These are phyloP conservation scores for Vanderwaltozyma verrucispora DNA, from an alignment of 805 yeast genomes.

Conservation along the genomic window DNA sequence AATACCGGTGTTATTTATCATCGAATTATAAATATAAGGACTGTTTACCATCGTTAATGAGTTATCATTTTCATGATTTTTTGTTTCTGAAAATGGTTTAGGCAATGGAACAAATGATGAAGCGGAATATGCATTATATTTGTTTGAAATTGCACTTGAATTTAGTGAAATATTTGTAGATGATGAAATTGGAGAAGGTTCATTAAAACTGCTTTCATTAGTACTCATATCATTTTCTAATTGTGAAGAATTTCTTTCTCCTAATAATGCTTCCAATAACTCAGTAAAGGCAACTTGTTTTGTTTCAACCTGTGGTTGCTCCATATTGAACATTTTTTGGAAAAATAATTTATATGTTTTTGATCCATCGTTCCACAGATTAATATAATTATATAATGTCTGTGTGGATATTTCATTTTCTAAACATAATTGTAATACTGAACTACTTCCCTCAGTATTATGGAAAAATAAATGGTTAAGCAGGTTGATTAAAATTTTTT, in stretches of 20 bases:
- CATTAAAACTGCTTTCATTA: too few relatives aligned
- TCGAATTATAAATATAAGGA: neutral
- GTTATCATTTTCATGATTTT: neutral
- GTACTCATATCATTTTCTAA: neutral
- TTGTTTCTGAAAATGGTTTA: neutral
- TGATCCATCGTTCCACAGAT: constrained; percentile 30
- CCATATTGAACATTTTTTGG: constrained; percentile 9
- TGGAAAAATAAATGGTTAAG: constrained; percentile 26
- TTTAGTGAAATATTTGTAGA: neutral
- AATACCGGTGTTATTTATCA: neutral
- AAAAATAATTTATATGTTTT: constrained; percentile 17
- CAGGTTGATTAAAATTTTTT: constrained; percentile 21
- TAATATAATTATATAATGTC: constrained; percentile 17
- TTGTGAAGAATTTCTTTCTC: neutral
- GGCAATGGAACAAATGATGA: constrained; percentile 15
- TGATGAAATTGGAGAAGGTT: neutral
- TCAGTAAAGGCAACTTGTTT: constrained; percentile 6
- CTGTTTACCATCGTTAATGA: neutral
- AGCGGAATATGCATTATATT: constrained; percentile 19
- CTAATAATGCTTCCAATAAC: constrained; percentile 13
- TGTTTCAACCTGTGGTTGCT: constrained; percentile 13
- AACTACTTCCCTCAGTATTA: constrained; percentile 2
- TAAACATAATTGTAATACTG: constrained; percentile 6
- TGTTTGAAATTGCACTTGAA: constrained; percentile 1
- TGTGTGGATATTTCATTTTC: constrained; percentile 19